phyloP scores from a whole-genome alignment of 2,329 filamentous ascomycete species.

The Venturia aucupariae region DNA sequence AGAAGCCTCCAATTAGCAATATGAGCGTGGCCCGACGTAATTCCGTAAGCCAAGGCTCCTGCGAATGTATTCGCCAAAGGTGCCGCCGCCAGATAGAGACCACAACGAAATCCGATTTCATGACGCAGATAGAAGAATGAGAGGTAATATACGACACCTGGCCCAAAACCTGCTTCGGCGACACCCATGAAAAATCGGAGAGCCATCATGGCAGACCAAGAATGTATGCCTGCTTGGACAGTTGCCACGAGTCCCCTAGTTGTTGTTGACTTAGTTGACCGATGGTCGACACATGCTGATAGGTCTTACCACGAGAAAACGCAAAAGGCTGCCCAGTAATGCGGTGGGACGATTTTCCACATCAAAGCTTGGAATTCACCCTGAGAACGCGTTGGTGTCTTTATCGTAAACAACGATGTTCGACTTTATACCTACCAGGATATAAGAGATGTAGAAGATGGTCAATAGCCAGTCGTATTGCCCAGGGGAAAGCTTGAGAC shows the following conservation, averaged over 20 bases:
- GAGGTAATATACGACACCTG: conserved; percentile 53
- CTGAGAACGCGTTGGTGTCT: background rate
- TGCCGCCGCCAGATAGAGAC: conserved; percentile 72
- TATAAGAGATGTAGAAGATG: conserved; percentile 56
- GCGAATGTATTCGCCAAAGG: conserved; percentile 59
- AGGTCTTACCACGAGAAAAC: conserved; percentile 28
- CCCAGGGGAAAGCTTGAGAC: conserved; percentile 42
- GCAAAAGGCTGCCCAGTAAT: conserved; percentile 27
- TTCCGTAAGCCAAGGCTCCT: conserved; percentile 68
- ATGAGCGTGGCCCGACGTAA: conserved; percentile 57
- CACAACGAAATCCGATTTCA: conserved; percentile 77
- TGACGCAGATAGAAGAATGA: conserved; percentile 54
- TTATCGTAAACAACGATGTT: background rate
- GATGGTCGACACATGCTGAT: conserved; percentile 51
- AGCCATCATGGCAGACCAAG: conserved; percentile 48
- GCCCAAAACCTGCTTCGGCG: conserved; percentile 51
- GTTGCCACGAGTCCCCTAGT: conserved; percentile 74
- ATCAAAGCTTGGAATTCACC: conserved; percentile 60
- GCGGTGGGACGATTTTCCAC: conserved; percentile 27
- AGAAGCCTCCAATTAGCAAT: conserved; percentile 79
- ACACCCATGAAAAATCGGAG: conserved; percentile 49
- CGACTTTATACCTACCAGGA: conserved; percentile 25
- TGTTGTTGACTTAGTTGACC: conserved; percentile 56
- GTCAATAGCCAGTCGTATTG: conserved; percentile 55
- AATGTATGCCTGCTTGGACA: conserved; percentile 46